A percentile compares a stretch with the other conserved stretches of the same genome.
Conservation (phyloP, 495 filamentous ascomycete species). For the Penicillium simplicissimum region DNA sequence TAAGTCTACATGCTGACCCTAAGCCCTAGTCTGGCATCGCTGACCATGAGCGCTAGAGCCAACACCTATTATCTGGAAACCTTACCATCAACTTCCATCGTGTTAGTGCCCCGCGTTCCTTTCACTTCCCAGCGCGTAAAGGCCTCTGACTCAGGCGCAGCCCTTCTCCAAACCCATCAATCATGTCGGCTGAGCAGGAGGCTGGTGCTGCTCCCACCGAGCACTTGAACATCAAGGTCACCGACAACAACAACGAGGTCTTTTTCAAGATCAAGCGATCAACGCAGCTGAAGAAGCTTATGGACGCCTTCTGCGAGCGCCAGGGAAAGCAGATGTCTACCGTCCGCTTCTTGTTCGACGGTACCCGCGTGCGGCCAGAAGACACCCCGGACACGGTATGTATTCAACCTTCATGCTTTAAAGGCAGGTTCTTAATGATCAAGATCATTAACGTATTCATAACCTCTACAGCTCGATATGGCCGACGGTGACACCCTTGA, state of each 20-base stretch:
- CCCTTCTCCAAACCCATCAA: not conserved
- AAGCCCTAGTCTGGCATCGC: not conserved
- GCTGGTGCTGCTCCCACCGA: slow-evolving; percentile 65
- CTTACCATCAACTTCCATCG: not conserved
- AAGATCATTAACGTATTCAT: not conserved
- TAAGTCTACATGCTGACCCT: slow-evolving; percentile 8
- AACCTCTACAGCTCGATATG: slow-evolving; percentile 81
- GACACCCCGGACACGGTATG: slow-evolving; percentile 92
- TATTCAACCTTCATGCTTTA: slow-evolving; percentile 24
- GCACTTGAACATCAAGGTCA: slow-evolving; percentile 99
- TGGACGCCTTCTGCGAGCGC: slow-evolving; percentile 98
- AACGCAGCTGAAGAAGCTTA: slow-evolving; percentile 93
- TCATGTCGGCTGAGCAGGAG: slow-evolving; percentile 28
- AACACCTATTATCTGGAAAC: not conserved
- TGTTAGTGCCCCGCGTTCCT: slow-evolving; percentile 15
- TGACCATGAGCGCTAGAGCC: not conserved
- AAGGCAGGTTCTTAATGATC: not conserved
- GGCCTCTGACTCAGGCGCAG: slow-evolving; percentile 7
- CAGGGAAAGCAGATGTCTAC: slow-evolving; percentile 84
- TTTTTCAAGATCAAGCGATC: slow-evolving; percentile 99
- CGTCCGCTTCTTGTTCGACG: slow-evolving; percentile 96
- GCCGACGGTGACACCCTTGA: slow-evolving; percentile 94
- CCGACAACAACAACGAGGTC: slow-evolving; percentile 99
- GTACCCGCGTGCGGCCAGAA: slow-evolving; percentile 79
- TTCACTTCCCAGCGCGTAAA: not conserved